These are phyloP conservation scores for Orobanche coerulescens DNA, from an alignment of 257 asterid species.

Conservation along the genomic window DNA sequence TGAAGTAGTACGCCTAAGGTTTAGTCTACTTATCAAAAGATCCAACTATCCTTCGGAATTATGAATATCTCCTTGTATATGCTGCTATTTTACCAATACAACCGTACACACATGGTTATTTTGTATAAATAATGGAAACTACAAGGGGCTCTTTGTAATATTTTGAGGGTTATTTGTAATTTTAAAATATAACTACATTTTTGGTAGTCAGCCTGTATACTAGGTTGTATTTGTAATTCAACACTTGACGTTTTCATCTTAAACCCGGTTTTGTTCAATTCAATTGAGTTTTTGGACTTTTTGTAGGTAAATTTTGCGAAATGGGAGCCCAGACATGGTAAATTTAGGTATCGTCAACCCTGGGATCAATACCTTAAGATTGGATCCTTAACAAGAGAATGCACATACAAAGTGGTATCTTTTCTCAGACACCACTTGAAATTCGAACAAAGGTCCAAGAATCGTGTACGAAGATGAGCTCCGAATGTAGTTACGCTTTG, in stretches of 20 bases:
- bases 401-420: slow-evolving; percentile 31
- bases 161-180: too few species aligned
- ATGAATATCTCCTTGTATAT: too few species aligned
- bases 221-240: too few species aligned
- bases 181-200: too few species aligned
- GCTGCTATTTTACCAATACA: too few species aligned
- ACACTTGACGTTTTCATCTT: too few species aligned
- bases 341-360: slow-evolving; percentile 51
- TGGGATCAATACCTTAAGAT: slow-evolving; percentile 57
- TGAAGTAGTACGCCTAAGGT: not conserved
- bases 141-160: too few species aligned
- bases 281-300: not conserved
- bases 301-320: slow-evolving; percentile 55
- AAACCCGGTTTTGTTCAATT: too few species aligned
- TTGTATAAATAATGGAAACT: too few species aligned
- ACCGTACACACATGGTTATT: too few species aligned
- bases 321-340: slow-evolving; percentile 79
- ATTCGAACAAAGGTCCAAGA: slow-evolving; percentile 30
- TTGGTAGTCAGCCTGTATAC: too few species aligned
- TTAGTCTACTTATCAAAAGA: not conserved
- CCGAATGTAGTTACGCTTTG: slow-evolving; percentile 38
- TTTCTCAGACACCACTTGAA: slow-evolving; percentile 30
- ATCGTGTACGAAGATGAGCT: slow-evolving; percentile 38
- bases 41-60: too few species aligned
- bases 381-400: slow-evolving; percentile 43